phyloP scores from a whole-genome alignment of 1,284 basidiomycete species.

The Uromyces viciae-fabae region DNA sequence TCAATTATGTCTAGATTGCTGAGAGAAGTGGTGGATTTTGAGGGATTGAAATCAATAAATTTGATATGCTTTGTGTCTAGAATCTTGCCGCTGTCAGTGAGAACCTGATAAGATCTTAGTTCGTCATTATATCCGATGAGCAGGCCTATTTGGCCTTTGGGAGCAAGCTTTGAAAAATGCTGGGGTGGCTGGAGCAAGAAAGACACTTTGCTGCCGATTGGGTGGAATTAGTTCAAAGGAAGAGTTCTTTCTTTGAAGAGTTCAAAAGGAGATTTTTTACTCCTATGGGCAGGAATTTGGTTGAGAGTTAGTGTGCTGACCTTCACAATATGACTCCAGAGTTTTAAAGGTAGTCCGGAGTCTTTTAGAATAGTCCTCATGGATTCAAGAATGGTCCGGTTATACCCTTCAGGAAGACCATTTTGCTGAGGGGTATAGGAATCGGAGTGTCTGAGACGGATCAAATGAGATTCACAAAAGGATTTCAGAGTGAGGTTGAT shows the following conservation, averaged over 20 bases:
- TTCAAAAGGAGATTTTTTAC: not conserved
- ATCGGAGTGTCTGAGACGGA: not conserved
- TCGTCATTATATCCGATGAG: not conserved
- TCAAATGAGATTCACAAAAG: not conserved
- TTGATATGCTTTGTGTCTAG: not conserved
- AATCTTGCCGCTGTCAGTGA: not conserved
- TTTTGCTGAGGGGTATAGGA: constrained; percentile 9
- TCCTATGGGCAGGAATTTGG: not conserved
- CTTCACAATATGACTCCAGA: not conserved
- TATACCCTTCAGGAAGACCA: not conserved
- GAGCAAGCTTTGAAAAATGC: not conserved
- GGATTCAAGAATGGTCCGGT: not conserved
- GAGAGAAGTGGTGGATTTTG: not conserved
- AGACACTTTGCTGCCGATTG: not conserved
- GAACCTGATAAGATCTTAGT: not conserved
- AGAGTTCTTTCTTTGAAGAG: not conserved
- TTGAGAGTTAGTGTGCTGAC: not conserved
- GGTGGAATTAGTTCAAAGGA: not conserved
- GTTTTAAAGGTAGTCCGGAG: not conserved
- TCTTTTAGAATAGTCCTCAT: not conserved
- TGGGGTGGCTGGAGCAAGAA: not conserved
- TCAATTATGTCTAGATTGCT: not conserved
- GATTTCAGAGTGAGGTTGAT: not conserved
- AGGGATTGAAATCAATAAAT: not conserved
- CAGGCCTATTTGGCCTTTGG: not conserved